phyloP scores from a whole-genome alignment of 345 rosid species.

The Moringa oleifera region DNA sequence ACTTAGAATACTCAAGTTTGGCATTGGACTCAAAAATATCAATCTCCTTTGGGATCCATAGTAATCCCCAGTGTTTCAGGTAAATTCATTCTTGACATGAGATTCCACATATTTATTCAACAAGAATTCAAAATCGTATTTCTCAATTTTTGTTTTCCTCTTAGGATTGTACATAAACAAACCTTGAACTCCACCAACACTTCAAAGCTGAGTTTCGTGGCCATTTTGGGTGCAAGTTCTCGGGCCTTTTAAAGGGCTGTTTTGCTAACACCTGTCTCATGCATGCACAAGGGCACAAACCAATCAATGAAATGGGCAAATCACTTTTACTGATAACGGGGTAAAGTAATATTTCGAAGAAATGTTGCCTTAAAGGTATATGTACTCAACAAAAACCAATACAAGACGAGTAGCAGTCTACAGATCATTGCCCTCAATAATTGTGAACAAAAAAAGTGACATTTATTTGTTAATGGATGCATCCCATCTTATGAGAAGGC shows the following conservation, averaged over 20 bases:
- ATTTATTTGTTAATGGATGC: constrained; percentile 27
- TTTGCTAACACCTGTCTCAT: neutral
- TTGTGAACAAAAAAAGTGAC: constrained; percentile 1
- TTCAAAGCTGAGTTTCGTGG: no score
- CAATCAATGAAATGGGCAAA: neutral
- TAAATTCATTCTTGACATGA: no score
- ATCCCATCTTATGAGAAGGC: constrained; percentile 11
- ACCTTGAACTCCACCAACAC: no score
- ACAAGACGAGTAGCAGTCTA: no score
- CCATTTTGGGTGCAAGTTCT: neutral
- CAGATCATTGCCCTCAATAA: neutral
- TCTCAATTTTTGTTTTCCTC: no score
- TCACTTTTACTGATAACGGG: neutral
- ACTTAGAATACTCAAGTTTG: no score
- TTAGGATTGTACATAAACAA: no score
- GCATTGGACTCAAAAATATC: no score
- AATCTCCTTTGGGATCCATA: no score
- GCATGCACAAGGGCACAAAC: neutral
- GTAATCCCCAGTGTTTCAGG: no score
- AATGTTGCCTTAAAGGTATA: neutral
- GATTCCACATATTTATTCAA: no score
- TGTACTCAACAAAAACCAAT: neutral
- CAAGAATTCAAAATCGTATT: no score
- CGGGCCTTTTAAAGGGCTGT: neutral
- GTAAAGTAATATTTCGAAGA: neutral